Percentiles rank a stretch among this genome's conserved stretches.
Conservation (phyloP, 106 monocot species). For the Apostasia ramifera region DNA sequence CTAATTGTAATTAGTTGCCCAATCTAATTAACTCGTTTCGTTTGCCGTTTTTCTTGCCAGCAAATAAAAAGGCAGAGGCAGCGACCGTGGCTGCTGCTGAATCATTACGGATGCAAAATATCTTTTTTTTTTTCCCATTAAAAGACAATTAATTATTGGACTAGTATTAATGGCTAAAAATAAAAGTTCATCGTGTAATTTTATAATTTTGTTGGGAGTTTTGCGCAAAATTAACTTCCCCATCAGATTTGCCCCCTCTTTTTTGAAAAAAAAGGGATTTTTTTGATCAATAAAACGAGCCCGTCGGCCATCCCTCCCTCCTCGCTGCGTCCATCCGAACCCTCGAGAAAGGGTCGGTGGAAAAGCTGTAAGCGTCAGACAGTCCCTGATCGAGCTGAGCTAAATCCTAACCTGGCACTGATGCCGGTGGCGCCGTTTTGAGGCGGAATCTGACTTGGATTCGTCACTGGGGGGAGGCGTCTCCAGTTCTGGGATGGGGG, state of each 20-base stretch:
- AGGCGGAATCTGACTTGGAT: neutral
- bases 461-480: neutral
- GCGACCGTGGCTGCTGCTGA: neutral
- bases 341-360: neutral
- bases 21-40: neutral
- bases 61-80: neutral
- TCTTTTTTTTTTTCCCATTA: neutral
- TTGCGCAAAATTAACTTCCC: neutral
- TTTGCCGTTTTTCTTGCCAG: neutral
- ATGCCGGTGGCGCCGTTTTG: neutral
- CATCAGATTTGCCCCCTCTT: neutral
- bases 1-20: neutral
- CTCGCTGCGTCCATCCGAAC: neutral
- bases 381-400: no score
- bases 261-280: constrained; percentile 1
- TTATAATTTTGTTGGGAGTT: neutral
- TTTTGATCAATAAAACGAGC: neutral
- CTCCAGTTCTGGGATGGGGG: constrained; percentile 32
- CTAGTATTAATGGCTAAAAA: neutral
- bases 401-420: neutral
- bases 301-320: constrained; percentile 1
- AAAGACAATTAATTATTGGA: neutral
- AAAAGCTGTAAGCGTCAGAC: neutral
- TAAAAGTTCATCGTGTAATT: neutral
- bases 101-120: no score